phyloP scores from a whole-genome alignment of 2,329 filamentous ascomycete genomes.

The Herpomyces periplanetae region DNA sequence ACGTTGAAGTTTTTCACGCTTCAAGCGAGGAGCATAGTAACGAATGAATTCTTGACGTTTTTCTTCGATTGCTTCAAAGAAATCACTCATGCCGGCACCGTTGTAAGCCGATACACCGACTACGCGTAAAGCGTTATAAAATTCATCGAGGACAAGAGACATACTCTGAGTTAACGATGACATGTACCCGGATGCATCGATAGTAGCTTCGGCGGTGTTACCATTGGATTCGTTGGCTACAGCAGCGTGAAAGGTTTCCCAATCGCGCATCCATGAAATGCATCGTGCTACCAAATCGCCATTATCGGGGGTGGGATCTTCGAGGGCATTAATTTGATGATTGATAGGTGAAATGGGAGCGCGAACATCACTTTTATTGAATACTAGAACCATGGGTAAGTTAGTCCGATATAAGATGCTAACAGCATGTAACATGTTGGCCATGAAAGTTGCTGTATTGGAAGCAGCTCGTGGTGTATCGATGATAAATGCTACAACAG shows the following conservation, averaged over 20 bases:
- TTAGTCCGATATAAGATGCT: conserved; percentile 97
- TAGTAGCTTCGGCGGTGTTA: too few species aligned
- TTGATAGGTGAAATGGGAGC: too few species aligned
- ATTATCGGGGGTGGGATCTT: too few species aligned
- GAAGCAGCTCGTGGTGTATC: conserved; percentile 75
- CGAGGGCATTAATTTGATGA: conserved; percentile 64
- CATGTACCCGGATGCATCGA: conserved; percentile 97
- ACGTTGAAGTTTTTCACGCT: conserved; percentile 30
- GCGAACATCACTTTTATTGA: conserved; percentile 94
- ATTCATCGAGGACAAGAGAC: conserved; percentile 87
- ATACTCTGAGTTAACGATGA: conserved; percentile 77
- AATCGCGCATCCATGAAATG: conserved; percentile 99
- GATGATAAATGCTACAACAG: conserved; percentile 84
- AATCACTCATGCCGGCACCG: conserved; percentile 60
- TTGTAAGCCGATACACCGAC: conserved; percentile 80
- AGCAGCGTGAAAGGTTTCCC: conserved; percentile 69
- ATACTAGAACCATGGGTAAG: conserved; percentile 87
- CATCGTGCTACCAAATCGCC: too few species aligned
- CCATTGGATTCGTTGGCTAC: conserved; percentile 45
- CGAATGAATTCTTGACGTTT: conserved; percentile 59
- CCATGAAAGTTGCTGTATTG: conserved; percentile 95
- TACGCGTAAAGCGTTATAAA: conserved; percentile 69
- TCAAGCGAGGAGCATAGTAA: conserved; percentile 71
- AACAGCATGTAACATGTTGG: conserved; percentile 96
- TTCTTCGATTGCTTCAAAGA: conserved; percentile 52